Evolutionary conservation across 129 eudicot genomes (phyloP), one percentile per base, ranked within the genome.

Genomic region (Tagetes erecta): DNA sequence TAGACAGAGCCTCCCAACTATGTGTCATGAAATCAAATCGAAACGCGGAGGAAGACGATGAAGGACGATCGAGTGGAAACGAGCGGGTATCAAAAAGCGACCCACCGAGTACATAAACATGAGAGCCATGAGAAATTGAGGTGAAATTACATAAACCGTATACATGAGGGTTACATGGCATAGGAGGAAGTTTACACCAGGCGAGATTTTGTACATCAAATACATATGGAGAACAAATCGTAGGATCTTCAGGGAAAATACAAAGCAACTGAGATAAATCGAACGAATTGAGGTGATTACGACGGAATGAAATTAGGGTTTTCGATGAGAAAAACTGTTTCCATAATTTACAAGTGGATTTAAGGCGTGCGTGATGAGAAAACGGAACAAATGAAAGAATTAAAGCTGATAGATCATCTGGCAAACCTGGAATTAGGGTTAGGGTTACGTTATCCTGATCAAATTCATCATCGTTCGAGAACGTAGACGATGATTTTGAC

Each of bases 131-230:
- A 0, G 87, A 60, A 69, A 94, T 20, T 12, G 90, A 70, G 8
- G 78, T 75, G 80, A 94, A 94, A 78, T 94, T 94, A 57, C 91
- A 84, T 27, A 94, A 84, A 0, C 96, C 90, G 71, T 94, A 91
- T 0, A 82, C 97, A 66, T 94, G 87, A 30, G 96, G 98, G 69
- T 94, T 94, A 75, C 92, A 88, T n/a, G 97, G 97, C 96, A 84
- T 85, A 42, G 89, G 89, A 5, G 96, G 97, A 30, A 91, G 86
- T 11, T 73, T 79, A 73, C 82, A 80, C 98, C 98, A 94, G 10
- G 88, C 88, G 33, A 88, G 79, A 63, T 73, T 84, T 31, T 51
- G 58, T 0, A 93, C 97, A 84, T 94, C 98, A 46, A 88, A 94
- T 12, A 94, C 49, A 56, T 56, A 83, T 30, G 96, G 96, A 0